Base-by-base conservation (phyloP, 1,284 basidiomycete genomes). In the Coriolopsis trogii region DNA sequence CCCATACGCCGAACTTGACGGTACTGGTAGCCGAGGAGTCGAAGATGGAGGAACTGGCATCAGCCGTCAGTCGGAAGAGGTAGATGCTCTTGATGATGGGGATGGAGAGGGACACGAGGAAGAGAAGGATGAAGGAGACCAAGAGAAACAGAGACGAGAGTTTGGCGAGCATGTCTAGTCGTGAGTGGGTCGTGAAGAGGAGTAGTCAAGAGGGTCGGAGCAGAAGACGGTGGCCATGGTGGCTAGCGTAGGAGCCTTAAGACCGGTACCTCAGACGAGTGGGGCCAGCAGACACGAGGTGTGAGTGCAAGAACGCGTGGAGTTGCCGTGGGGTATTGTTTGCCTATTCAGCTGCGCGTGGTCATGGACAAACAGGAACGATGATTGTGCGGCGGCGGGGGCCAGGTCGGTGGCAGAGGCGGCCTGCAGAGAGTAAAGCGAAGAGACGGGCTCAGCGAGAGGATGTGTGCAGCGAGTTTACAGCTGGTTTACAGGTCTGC, bases 21-120 rank as follows among this genome's bases (percentile, higher is more conserved):
- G 63, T 66, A 15, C 67, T 77, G 20, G 55, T 66, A 18, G 73
- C 74, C 24, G 66, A 65, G 41, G 72, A 67, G 47, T 70, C 59
- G 28, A 77, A 56, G 39, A 76, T 42, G 33, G 66, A 61, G 4
- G 70, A 66, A 21, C 62, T 63, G 51, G 70, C 63, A 42, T 71
- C 63, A 10, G 72, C 74, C n/a, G 70, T 60, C 24, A 83, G 68
- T 39, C 67, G 69, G 63, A 83, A 79, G 51, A 84, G 70, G 66
- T 72, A 80, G 45, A 84, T 77, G 55, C 70, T 64, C 63, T 80
- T 78, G 62, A 77, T 77, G 61, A 85, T 78, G n/a, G 81, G 80
- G n/a, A 75, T 71, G 3, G 81, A 84, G 45, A 84, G 73, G 6
- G 79, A 77, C 29, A 80, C 77, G 26, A 85, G 72, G 36, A 85